Evolutionary conservation across 768 basidiomycete species (phyloP).

Genomic region (Termitomyces heimii): DNA sequence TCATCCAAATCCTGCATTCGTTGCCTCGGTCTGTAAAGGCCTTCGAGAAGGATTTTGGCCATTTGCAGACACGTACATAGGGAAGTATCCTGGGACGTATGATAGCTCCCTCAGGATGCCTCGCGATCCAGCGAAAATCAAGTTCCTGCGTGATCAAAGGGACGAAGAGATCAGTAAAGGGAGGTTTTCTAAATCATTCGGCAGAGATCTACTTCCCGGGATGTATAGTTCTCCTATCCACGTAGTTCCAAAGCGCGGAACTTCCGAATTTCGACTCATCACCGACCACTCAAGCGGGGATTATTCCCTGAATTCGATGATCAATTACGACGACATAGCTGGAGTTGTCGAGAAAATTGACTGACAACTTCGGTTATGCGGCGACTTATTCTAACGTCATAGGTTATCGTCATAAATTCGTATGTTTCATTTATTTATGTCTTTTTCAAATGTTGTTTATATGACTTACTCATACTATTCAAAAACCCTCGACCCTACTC

Average conservation of each 20-base stretch:
- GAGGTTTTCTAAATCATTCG: not conserved
- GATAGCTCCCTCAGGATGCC: not conserved
- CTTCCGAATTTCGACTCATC: not conserved
- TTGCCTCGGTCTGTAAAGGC: slow-evolving; percentile 3
- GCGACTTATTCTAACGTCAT: too few species aligned
- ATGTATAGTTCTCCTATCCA: slow-evolving; percentile 2
- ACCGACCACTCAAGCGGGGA: not conserved
- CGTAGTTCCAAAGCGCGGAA: not conserved
- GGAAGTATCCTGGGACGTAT: not conserved
- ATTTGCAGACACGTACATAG: not conserved
- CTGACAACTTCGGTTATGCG: too few species aligned
- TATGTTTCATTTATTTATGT: too few species aligned
- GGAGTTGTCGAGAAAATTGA: too few species aligned
- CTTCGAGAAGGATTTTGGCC: slow-evolving; percentile 5
- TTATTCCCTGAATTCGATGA: slow-evolving; percentile 5
- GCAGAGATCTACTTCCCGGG: not conserved
- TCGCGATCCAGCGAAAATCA: not conserved
- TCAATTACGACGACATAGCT: not conserved
- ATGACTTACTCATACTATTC: too few species aligned
- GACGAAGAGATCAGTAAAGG: not conserved
- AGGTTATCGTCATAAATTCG: too few species aligned
- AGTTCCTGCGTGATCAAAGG: slow-evolving; percentile 1
- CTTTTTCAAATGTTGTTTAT: too few species aligned
- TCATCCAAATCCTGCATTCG: not conserved
- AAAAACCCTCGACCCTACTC: too few species aligned